phyloP scores from a whole-genome alignment of 176 grass and related monocot genomes.

The Canna indica region DNA sequence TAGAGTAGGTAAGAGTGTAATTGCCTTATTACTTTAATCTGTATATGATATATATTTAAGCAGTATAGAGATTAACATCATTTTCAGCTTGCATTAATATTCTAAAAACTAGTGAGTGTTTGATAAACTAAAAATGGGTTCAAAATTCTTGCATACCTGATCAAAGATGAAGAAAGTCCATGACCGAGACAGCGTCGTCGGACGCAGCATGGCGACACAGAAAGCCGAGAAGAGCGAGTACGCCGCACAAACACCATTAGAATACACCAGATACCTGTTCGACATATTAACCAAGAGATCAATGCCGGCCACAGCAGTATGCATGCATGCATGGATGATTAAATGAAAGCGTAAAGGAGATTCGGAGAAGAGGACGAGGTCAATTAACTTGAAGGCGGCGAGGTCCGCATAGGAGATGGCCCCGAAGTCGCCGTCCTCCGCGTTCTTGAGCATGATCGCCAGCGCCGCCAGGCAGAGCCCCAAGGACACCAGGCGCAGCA shows the following conservation, averaged over 20 bases:
- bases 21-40: no score
- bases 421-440: conserved; percentile 64
- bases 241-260: conserved; percentile 63
- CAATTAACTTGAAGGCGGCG: conserved; percentile 53
- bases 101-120: no score
- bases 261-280: conserved; percentile 62
- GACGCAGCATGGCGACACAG: conserved; percentile 47
- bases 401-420: conserved; percentile 73
- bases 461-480: conserved; percentile 82
- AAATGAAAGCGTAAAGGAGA: no score
- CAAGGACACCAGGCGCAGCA: conserved; percentile 54
- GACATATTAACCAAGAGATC: background rate
- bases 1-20: no score
- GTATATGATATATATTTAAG: no score
- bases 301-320: background rate
- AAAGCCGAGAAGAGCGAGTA: conserved; percentile 72
- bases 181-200: conserved; percentile 37
- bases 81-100: no score
- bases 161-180: conserved; percentile 86
- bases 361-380: no score
- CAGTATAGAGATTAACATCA: no score
- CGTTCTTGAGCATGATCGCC: conserved; percentile 66
- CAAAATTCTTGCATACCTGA: no score
- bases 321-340: no score
- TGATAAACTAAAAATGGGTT: no score